Percentiles rank a stretch among this genome's conserved stretches.
phyloP scores from a whole-genome alignment of 2,329 filamentous ascomycete species.

The Ophiocordyceps camponoti-saundersi region DNA sequence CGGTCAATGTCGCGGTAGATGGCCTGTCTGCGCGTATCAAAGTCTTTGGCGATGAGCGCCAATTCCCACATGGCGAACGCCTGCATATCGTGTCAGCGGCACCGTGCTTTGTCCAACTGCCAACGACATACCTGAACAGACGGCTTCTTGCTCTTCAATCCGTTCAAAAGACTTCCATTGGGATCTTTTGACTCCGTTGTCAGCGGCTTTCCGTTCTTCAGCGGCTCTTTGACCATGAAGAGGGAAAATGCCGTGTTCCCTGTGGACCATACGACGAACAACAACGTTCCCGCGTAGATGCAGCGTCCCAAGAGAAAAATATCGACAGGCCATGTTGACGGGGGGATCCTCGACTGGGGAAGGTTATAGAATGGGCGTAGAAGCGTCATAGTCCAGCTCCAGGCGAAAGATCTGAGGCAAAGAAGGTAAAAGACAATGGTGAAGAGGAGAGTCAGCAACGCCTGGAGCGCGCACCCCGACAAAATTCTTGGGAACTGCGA shows the following conservation, averaged over 20 bases:
- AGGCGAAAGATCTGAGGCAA: slow-evolving; percentile 44
- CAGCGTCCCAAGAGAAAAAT: slow-evolving; percentile 38
- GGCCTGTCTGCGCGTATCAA: slow-evolving; percentile 56
- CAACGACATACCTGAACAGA: slow-evolving; percentile 44
- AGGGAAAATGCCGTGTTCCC: slow-evolving; percentile 62
- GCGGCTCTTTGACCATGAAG: slow-evolving; percentile 64
- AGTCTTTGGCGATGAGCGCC: slow-evolving; percentile 58
- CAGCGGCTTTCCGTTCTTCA: slow-evolving; percentile 73
- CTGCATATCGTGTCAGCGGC: slow-evolving; percentile 18
- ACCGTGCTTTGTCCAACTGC: neutral
- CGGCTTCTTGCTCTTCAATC: slow-evolving; percentile 68
- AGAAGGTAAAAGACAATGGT: slow-evolving; percentile 43
- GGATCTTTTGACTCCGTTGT: slow-evolving; percentile 78
- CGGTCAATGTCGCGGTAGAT: slow-evolving; percentile 83
- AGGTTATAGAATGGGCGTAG: slow-evolving; percentile 61
- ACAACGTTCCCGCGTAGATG: slow-evolving; percentile 43
- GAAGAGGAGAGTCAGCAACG: slow-evolving; percentile 22
- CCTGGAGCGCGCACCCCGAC: slow-evolving; percentile 19
- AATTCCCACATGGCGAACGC: slow-evolving; percentile 88
- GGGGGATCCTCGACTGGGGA: slow-evolving; percentile 51
- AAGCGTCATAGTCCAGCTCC: slow-evolving; percentile 53
- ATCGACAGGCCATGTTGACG: slow-evolving; percentile 38
- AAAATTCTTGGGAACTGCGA: slow-evolving; percentile 22
- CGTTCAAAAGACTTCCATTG: slow-evolving; percentile 75
- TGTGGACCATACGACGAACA: slow-evolving; percentile 60